phyloP scores from a whole-genome alignment of 805 yeast genomes.

The Wickerhamiella allomyrinae region DNA sequence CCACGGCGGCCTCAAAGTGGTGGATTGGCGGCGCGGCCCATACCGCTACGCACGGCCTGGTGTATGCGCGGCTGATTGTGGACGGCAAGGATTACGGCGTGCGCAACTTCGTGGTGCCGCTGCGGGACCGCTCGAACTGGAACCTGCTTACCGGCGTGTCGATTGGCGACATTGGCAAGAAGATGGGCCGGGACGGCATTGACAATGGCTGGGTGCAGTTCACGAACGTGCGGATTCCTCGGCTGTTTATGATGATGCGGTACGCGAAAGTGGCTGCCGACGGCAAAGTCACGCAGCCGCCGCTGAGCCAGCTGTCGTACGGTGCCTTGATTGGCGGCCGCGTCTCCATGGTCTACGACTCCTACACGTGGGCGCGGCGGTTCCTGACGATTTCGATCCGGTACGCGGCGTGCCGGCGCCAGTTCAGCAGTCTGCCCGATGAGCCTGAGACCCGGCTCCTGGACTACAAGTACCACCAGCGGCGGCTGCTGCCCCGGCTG shows the following conservation, averaged over 20 bases:
- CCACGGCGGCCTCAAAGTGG: slow-evolving; percentile 82
- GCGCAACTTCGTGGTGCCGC: slow-evolving; percentile 72
- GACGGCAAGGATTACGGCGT: slow-evolving; percentile 73
- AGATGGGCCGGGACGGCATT: slow-evolving; percentile 84
- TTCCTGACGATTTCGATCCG: slow-evolving; percentile 64
- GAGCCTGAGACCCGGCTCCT: slow-evolving; percentile 47
- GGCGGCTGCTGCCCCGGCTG: slow-evolving; percentile 64
- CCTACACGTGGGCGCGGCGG: slow-evolving; percentile 61
- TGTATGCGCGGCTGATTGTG: slow-evolving; percentile 63
- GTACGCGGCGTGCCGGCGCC: slow-evolving; percentile 73
- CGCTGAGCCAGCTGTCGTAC: slow-evolving; percentile 69
- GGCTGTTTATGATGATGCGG: slow-evolving; percentile 60
- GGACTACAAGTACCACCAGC: slow-evolving; percentile 75
- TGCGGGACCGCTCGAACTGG: slow-evolving; percentile 50
- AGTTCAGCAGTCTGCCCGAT: slow-evolving; percentile 38
- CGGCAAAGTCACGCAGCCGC: slow-evolving; percentile 56
- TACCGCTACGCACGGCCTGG: slow-evolving; percentile 65
- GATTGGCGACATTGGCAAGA: slow-evolving; percentile 76
- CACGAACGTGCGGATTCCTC: slow-evolving; percentile 60
- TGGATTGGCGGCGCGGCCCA: slow-evolving; percentile 96
- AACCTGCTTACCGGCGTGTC: slow-evolving; percentile 57
- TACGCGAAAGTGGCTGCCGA: slow-evolving; percentile 49
- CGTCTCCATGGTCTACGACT: slow-evolving; percentile 72
- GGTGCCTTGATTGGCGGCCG: slow-evolving; percentile 71
- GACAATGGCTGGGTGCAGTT: slow-evolving; percentile 92